phyloP scores from a whole-genome alignment of 208 protist species.

The Naegleria fowleri region DNA sequence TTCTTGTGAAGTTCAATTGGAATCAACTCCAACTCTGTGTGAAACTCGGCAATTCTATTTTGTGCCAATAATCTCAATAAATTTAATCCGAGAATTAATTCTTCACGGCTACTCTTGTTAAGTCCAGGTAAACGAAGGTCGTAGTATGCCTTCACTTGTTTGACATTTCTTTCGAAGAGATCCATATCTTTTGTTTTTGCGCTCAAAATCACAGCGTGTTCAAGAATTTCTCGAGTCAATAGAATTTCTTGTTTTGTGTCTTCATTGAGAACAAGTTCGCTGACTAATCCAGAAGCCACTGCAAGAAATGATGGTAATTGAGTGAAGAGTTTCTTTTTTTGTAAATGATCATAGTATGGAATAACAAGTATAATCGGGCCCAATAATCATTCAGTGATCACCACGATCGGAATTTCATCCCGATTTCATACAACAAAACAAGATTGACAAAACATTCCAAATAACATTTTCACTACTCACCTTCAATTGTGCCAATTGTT shows the following conservation, averaged over 20 bases:
- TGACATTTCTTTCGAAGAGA: conserved; percentile 25
- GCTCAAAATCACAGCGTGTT: conserved; percentile 68
- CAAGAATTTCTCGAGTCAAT: conserved; percentile 61
- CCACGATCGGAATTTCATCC: not conserved
- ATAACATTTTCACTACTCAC: not conserved
- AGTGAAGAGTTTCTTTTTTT: conserved; percentile 18
- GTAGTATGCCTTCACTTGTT: conserved; percentile 27
- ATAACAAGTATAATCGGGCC: no score
- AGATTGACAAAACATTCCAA: no score
- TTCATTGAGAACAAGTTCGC: not conserved
- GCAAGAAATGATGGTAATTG: not conserved
- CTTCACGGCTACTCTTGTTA: conserved; percentile 43
- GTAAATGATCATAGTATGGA: no score
- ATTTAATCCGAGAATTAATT: conserved; percentile 76
- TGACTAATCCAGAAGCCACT: not conserved
- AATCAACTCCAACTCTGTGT: conserved; percentile 82
- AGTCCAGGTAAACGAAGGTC: not conserved
- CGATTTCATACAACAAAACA: not conserved
- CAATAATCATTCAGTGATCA: no score
- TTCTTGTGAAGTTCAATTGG: conserved; percentile 57
- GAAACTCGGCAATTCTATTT: conserved; percentile 77
- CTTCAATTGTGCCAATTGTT: not conserved
- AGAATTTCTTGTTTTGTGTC: conserved; percentile 14
- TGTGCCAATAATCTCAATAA: conserved; percentile 71
- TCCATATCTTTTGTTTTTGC: conserved; percentile 64